Base-by-base conservation (phyloP, 1,284 basidiomycete genomes). In the Xerocomus alliaceus region DNA sequence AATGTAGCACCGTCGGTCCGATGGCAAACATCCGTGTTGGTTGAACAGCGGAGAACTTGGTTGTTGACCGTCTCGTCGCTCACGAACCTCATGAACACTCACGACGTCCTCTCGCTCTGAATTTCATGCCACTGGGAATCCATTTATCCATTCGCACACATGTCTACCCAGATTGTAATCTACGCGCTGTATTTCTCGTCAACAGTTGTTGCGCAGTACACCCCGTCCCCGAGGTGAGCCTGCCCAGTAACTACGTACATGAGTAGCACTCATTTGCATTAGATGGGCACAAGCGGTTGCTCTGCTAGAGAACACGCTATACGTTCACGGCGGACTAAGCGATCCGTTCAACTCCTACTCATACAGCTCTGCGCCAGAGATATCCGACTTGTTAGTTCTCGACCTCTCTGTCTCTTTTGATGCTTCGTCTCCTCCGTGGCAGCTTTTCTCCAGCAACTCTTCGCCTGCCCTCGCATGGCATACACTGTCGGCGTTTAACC, bases 231-330 rank as follows among this genome's bases (percentile, higher is more conserved):
- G 31, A 75, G 73, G 73, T 58, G 57, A 63, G 62, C 28, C 22
- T 59, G 1, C 34, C 17, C 18, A 31, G 32, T 3, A 9, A 5
- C n/a, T 15, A 9, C 35, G 42, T 26, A 35, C 20, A 45, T n/a
- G 28, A 56, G 42, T 50, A 46, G 15, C 32, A 42, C 61, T 70
- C 31, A 68, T 46, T 31, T n/a, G 35, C 26, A 47, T 26, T 63
- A 95, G 93, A 81, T 95, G 93, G 93, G 93, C 89, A 39, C 91
- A 93, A 65, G 90, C 91, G 13, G 78, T 80, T 1, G 82, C 86
- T 26, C 72, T 89, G 48, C 76, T 92, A 26, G 81, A 86, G 65
- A 83, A 87, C 60, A 80, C 82, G 10, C 79, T 95, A 42, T 87
- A 87, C 72, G 77, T 94, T 44, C 88, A 91, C 61, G 93, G 93